Base-by-base conservation (phyloP, 179 eudicot species). In the Beta macrorhiza region DNA sequence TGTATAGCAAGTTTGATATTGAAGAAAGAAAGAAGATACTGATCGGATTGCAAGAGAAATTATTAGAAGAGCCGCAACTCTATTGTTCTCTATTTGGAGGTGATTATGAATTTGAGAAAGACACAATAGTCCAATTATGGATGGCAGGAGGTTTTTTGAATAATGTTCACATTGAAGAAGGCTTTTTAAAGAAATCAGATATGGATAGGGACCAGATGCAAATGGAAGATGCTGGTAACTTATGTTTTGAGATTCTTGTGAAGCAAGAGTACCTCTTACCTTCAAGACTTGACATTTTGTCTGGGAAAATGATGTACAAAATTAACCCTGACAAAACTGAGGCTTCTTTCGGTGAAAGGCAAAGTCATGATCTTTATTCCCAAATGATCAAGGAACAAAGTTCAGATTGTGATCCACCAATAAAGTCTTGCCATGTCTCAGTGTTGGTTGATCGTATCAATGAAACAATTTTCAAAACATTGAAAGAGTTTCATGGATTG, bases 81-180 rank as follows among this genome's bases (percentile, higher is more conserved):
- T 10, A 10, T 14, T 74, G 77, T 55, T 74, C 51, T 57, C 78
- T 75, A 0, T 75, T 75, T 9, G 19, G 47, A 1, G 15, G 19
- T 57, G 67, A 42, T 75, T 37, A 58, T 75, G 78, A 75, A 75
- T 29, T 75, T 37, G 67, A 75, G n/a, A 75, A 25, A 57, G 78
- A 75, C 6, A 58, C 63, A 57, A 11, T 75, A 29, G 29, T 75
- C 7, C 67, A 57, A 17, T 59, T 75, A 19, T 75, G 78, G 78
- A 75, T 75, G 47, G 78, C 78, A 5, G 67, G 25, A 17, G 37
- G 37, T 1, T 32, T 32, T 32, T 32, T 32, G 37, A 32, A 32
- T 2, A 32, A 32, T 32, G 37, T 32, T 0, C 37, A 32, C 2
- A 32, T 32, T 32, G 37, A 32, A 32, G 37, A 32, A 32, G 67